A percentile compares a stretch with the other conserved stretches of the same genome.
phyloP scores from a whole-genome alignment of 441 rosid genomes.

The Arabidopsis hybrid region DNA sequence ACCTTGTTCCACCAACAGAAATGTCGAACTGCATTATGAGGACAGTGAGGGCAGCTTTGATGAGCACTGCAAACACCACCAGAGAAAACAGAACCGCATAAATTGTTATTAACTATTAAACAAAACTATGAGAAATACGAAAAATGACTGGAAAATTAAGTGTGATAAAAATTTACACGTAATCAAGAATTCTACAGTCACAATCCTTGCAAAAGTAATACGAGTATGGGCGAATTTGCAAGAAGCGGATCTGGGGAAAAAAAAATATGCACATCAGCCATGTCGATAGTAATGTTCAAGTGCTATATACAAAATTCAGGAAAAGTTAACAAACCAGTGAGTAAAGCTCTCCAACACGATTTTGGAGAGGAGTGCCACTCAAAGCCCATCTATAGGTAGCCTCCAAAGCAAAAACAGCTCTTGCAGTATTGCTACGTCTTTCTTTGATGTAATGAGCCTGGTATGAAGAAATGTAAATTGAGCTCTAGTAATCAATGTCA shows the following conservation, averaged over 20 bases:
- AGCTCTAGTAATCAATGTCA: too few species aligned
- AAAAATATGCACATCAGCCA: slow-evolving; percentile 41
- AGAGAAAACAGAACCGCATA: slow-evolving; percentile 12
- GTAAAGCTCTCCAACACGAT: slow-evolving; percentile 98
- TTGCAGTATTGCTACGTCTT: slow-evolving; percentile 89
- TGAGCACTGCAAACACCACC: slow-evolving; percentile 57
- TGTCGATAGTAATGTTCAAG: slow-evolving; percentile 29
- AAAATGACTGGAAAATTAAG: slow-evolving; percentile 3
- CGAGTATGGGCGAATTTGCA: slow-evolving; percentile 71
- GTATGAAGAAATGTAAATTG: not conserved
- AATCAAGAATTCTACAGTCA: slow-evolving; percentile 87
- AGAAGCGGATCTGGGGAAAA: slow-evolving; percentile 78
- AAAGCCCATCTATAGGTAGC: slow-evolving; percentile 94
- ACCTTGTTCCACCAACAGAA: slow-evolving; percentile 99
- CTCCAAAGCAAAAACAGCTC: slow-evolving; percentile 82
- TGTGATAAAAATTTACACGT: slow-evolving; percentile 55
- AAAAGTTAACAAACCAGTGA: slow-evolving; percentile 68
- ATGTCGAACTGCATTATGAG: slow-evolving; percentile 86
- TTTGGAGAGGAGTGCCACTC: slow-evolving; percentile 99
- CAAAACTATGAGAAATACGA: slow-evolving; percentile 9
- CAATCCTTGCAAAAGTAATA: slow-evolving; percentile 96
- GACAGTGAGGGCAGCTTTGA: slow-evolving; percentile 66
- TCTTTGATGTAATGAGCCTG: slow-evolving; percentile 97
- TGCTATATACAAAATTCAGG: slow-evolving; percentile 16
- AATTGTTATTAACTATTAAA: slow-evolving; percentile 16